Conservation (phyloP, 345 rosid species). For the Melastoma malabathricum region DNA sequence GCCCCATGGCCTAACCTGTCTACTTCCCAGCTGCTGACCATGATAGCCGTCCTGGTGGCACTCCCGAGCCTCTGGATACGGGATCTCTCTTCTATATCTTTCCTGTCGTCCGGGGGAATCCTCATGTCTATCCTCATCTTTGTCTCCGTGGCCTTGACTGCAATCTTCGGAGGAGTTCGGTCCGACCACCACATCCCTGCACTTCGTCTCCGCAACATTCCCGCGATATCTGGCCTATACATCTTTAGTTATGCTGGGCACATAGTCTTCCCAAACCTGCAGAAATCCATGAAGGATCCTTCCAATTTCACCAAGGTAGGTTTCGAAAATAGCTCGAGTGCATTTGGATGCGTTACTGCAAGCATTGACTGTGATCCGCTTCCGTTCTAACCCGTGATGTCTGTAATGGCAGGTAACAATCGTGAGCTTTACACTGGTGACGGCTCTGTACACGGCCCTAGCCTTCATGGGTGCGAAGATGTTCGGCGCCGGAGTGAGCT, state of each 20-base stretch:
- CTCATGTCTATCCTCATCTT: conserved; percentile 58
- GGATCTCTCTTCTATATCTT: conserved; percentile 59
- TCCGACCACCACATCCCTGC: conserved; percentile 28
- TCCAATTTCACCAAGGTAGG: conserved; percentile 60
- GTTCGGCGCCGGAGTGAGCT: conserved; percentile 43
- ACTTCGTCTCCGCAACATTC: conserved; percentile 34
- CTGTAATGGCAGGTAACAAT: conserved; percentile 32
- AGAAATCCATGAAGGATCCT: conserved; percentile 70
- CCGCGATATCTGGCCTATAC: conserved; percentile 56
- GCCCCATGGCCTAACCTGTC: conserved; percentile 19
- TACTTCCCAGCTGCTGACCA: conserved; percentile 37
- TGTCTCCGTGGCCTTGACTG: conserved; percentile 38
- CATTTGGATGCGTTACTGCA: too few relatives aligned
- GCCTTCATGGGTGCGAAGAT: conserved; percentile 65
- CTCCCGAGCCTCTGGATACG: conserved; percentile 69
- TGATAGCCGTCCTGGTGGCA: conserved; percentile 39
- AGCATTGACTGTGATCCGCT: too few relatives aligned
- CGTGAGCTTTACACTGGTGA: conserved; percentile 55
- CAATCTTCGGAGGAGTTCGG: conserved; percentile 33
- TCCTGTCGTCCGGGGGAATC: conserved; percentile 57
- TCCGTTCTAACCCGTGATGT: too few relatives aligned
- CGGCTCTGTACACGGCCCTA: conserved; percentile 34
- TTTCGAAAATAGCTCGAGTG: too few relatives aligned
- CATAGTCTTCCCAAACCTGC: conserved; percentile 59
- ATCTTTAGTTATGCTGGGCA: conserved; percentile 61